These are phyloP conservation scores for Heritiera littoralis DNA, from an alignment of 345 rosid species.

Conservation along the genomic window DNA sequence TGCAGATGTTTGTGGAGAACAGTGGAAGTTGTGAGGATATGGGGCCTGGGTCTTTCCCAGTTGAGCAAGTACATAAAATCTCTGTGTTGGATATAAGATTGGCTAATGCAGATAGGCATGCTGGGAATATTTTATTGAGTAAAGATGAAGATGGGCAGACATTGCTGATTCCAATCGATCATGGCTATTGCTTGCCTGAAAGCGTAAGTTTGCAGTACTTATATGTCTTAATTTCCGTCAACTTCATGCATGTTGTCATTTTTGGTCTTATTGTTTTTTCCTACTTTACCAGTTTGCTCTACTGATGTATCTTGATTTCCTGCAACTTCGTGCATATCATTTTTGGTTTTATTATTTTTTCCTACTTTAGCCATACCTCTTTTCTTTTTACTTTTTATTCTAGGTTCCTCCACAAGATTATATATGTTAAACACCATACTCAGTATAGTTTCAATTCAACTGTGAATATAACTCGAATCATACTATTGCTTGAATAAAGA, in stretches of 20 bases:
- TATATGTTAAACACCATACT: conserved; percentile 14
- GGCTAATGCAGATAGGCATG: conserved; percentile 90
- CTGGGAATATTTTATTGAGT: conserved; percentile 73
- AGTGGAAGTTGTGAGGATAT: conserved; percentile 86
- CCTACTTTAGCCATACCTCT: neutral
- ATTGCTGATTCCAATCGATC: conserved; percentile 75
- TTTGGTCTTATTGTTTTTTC: neutral
- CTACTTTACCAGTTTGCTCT: conserved; percentile 25
- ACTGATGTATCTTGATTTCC: no score
- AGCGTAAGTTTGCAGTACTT: conserved; percentile 45
- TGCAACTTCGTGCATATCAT: no score
- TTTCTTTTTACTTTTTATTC: neutral
- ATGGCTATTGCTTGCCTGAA: conserved; percentile 93
- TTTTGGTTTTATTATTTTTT: neutral
- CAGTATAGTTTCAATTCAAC: neutral
- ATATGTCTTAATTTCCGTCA: neutral
- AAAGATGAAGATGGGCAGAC: conserved; percentile 48
- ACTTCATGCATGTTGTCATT: conserved; percentile 5
- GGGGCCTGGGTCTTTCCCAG: conserved; percentile 74
- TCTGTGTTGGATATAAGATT: conserved; percentile 85
- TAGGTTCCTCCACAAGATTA: conserved; percentile 1
- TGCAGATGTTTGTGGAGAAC: conserved; percentile 79
- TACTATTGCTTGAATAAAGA: neutral
- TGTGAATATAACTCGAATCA: neutral
- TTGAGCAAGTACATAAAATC: conserved; percentile 82